Conservation (phyloP, 2,329 filamentous ascomycete genomes). For the Sarocladium strictum region DNA sequence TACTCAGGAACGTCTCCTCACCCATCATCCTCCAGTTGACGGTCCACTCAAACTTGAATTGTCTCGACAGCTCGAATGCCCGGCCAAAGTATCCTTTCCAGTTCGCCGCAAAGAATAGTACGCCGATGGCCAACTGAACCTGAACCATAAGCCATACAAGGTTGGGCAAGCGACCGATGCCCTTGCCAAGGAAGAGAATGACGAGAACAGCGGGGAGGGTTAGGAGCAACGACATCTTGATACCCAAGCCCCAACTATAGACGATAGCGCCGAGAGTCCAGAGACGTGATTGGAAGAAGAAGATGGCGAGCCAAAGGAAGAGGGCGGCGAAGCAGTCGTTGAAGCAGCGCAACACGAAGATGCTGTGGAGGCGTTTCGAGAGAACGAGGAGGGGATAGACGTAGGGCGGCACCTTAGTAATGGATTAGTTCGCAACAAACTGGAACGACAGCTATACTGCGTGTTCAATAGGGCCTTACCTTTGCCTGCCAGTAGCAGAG, state of each 20-base stretch:
- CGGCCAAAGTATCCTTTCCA: conserved; percentile 66
- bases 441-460: no score
- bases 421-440: conserved; percentile 9
- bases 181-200: conserved; percentile 67
- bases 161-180: conserved; percentile 58
- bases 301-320: conserved; percentile 78
- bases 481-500: conserved; percentile 71
- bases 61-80: conserved; percentile 85
- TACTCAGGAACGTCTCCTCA: conserved; percentile 69
- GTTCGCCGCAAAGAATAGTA: conserved; percentile 65
- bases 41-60: conserved; percentile 97
- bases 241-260: conserved; percentile 76
- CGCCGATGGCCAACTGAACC: conserved; percentile 62
- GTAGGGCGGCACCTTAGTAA: conserved; percentile 68
- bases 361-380: conserved; percentile 88
- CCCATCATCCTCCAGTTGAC: conserved; percentile 98
- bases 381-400: conserved; percentile 79
- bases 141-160: conserved; percentile 68
- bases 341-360: conserved; percentile 88
- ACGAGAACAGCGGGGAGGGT: conserved; percentile 74
- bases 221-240: conserved; percentile 91
- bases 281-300: conserved; percentile 64
- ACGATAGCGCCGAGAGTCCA: conserved; percentile 69
- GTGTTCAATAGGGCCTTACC: conserved; percentile 34
- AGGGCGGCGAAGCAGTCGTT: conserved; percentile 89